Conservation (phyloP, 352 stramenopile genomes). For the Pythium myriotylum region DNA sequence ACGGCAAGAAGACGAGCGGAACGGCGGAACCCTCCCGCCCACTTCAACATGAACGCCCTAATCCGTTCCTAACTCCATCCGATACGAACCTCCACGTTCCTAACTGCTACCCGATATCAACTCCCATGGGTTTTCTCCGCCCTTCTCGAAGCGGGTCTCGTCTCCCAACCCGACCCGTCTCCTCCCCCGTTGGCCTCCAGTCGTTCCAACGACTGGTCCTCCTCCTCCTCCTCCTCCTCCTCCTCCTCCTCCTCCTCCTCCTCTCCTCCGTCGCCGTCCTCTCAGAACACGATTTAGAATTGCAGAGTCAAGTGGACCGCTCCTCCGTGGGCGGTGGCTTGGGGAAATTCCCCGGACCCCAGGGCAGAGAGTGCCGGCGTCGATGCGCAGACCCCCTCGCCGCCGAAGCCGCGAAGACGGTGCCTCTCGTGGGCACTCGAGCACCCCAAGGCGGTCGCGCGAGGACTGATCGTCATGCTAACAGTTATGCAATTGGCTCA, state of each 20-base stretch:
- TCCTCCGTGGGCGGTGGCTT: conserved; percentile 50
- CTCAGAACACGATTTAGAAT: conserved; percentile 93
- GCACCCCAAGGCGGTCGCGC: conserved; percentile 47
- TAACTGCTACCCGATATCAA: not conserved
- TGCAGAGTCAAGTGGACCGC: conserved; percentile 86
- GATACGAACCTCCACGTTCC: not conserved
- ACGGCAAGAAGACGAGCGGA: too few species aligned
- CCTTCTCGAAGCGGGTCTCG: not conserved
- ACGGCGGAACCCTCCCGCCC: not conserved
- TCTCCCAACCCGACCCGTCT: conserved; percentile 19
- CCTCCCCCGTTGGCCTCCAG: too few species aligned
- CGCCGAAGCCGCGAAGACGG: conserved; percentile 70
- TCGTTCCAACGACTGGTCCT: conserved; percentile 27
- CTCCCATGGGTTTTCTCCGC: too few species aligned
- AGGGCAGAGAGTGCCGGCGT: conserved; percentile 88
- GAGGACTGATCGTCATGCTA: conserved; percentile 91
- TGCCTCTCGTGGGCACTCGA: conserved; percentile 8
- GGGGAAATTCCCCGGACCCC: conserved; percentile 91
- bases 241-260: not conserved
- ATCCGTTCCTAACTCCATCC: not conserved
- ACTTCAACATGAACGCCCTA: conserved; percentile 1
- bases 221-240: not conserved
- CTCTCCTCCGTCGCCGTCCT: not conserved
- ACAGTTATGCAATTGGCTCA: conserved; percentile 93
- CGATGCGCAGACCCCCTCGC: conserved; percentile 77